These are phyloP conservation scores for Ploettnerulaceae sp. DNA, from an alignment of 2,329 filamentous ascomycete genomes.

Conservation along the genomic window DNA sequence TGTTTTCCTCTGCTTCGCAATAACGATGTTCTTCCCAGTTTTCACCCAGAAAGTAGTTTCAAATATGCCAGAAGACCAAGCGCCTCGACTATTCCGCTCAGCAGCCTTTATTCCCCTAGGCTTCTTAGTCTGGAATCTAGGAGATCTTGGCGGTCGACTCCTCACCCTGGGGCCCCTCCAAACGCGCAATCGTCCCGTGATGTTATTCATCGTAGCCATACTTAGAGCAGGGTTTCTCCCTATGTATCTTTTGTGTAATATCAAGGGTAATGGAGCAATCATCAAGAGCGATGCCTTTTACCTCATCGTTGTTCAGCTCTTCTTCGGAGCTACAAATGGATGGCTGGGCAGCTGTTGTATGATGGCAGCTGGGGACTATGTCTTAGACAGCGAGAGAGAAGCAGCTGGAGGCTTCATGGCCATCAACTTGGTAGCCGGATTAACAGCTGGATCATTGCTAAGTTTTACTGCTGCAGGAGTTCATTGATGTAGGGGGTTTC, in stretches of 20 bases:
- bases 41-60: conserved; percentile 69
- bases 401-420: conserved; percentile 94
- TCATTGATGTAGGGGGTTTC: not conserved
- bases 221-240: conserved; percentile 69
- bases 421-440: conserved; percentile 76
- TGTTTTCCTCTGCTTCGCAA: conserved; percentile 72
- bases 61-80: conserved; percentile 37
- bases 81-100: conserved; percentile 60
- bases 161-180: conserved; percentile 54
- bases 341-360: conserved; percentile 84
- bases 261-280: conserved; percentile 67
- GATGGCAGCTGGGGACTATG: conserved; percentile 82
- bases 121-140: conserved; percentile 90
- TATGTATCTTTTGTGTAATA: conserved; percentile 85
- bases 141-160: conserved; percentile 75
- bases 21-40: conserved; percentile 94
- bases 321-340: conserved; percentile 82
- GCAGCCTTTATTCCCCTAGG: conserved; percentile 82
- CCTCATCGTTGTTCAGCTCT: conserved; percentile 72
- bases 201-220: conserved; percentile 64
- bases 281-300: conserved; percentile 85
- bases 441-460: conserved; percentile 79
- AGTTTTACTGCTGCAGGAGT: conserved; percentile 66
- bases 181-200: conserved; percentile 56
- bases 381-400: conserved; percentile 77